A percentile compares a stretch with the other conserved stretches of the same genome.
These are phyloP conservation scores for Coniosporium tulheliwenetii DNA, from an alignment of 2,329 filamentous ascomycete species.

Conservation along the genomic window DNA sequence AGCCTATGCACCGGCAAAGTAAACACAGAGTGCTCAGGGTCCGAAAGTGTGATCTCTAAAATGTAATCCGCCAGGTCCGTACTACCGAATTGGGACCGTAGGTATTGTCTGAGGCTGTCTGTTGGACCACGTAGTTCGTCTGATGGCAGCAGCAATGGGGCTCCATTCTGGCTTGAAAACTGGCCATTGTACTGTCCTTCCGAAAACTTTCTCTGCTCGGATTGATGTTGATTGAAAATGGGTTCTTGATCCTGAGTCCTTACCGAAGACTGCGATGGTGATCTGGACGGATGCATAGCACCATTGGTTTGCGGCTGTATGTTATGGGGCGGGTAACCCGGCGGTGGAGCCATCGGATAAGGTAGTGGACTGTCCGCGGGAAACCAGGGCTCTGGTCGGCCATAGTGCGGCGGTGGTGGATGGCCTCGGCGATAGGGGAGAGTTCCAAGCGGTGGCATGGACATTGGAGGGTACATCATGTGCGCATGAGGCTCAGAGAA, in stretches of 20 bases:
- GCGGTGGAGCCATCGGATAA: constrained; percentile 10
- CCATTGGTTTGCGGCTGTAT: constrained; percentile 1
- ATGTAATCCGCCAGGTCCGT: constrained; percentile 14
- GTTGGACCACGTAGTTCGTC: too few relatives aligned
- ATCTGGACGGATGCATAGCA: constrained; percentile 5
- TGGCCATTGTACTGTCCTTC: too few relatives aligned
- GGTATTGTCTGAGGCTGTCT: constrained; percentile 7
- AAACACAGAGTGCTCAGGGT: constrained; percentile 1
- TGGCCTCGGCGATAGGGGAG: constrained; percentile 4
- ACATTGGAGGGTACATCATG: constrained; percentile 15
- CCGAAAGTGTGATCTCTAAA: constrained; percentile 12
- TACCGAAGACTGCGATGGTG: constrained; percentile 17
- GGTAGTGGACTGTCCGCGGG: constrained; percentile 4
- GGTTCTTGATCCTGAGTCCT: constrained; percentile 13
- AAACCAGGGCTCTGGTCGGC: constrained; percentile 2
- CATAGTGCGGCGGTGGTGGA: not conserved
- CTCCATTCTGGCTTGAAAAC: not conserved
- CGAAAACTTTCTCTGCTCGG: not conserved
- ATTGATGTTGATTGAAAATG: not conserved
- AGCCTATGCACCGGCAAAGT: constrained; percentile 14
- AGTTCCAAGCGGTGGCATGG: constrained; percentile 12
- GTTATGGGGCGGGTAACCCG: constrained; percentile 9
- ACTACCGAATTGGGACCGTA: constrained; percentile 11
- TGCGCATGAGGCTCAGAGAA: constrained; percentile 16
- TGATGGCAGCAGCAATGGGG: too few relatives aligned